Evolutionary conservation across 768 basidiomycete species (phyloP).

Genomic region (Boletus rufocinnamomeus): DNA sequence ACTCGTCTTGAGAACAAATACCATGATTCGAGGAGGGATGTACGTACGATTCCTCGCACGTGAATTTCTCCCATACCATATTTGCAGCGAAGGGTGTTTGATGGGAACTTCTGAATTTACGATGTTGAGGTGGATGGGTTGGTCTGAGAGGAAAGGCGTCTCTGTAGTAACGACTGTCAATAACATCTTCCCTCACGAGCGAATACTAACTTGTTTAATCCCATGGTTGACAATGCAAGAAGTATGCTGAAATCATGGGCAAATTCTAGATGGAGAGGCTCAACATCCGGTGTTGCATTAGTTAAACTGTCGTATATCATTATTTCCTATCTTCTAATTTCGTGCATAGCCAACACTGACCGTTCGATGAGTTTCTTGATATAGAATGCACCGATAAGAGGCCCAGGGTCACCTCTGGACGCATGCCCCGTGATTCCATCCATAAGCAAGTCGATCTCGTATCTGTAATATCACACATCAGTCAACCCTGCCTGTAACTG

Average conservation of each 20-base stretch:
- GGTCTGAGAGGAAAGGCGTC: conserved; percentile 36
- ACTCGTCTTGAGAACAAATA: conserved; percentile 3
- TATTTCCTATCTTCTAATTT: neutral
- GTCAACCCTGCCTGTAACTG: neutral
- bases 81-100: conserved; percentile 45
- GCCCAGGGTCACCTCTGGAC: conserved; percentile 31
- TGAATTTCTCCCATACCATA: conserved; percentile 47
- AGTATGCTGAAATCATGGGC: conserved; percentile 43
- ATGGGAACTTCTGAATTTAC: conserved; percentile 39
- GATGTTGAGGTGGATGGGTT: conserved; percentile 23
- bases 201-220: conserved; percentile 37
- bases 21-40: neutral
- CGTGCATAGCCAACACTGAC: conserved; percentile 12
- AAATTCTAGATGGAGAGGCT: conserved; percentile 42
- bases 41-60: conserved; percentile 38
- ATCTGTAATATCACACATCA: conserved; percentile 19
- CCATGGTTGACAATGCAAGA: conserved; percentile 39
- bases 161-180: conserved; percentile 18
- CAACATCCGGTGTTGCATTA: conserved; percentile 32
- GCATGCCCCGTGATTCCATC: conserved; percentile 38
- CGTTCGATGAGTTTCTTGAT: conserved; percentile 43
- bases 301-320: conserved; percentile 29
- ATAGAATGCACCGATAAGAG: conserved; percentile 39
- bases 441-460: conserved; percentile 40
- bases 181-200: too few species aligned